These are phyloP conservation scores for Hyaloscypha variabilis DNA, from an alignment of 495 filamentous ascomycete genomes.

Conservation along the genomic window DNA sequence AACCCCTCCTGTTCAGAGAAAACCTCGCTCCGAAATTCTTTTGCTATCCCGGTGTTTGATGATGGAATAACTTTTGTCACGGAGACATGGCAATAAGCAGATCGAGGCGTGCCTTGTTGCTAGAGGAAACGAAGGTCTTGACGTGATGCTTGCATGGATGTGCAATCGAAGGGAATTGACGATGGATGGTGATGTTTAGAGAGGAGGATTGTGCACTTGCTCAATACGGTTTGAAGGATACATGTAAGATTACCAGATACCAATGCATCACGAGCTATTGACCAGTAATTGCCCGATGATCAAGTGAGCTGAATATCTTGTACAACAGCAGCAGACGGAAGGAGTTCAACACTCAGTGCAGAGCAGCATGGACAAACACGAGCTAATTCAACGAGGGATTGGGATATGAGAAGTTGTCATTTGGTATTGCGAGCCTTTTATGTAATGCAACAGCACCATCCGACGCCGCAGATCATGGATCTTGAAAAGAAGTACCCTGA, in stretches of 20 bases:
- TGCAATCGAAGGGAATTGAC: background rate
- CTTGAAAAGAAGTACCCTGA: constrained; percentile 8
- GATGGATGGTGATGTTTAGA: too few relatives aligned
- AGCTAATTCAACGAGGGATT: background rate
- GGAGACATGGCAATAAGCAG: background rate
- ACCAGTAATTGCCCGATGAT: too few relatives aligned
- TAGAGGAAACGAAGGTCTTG: background rate
- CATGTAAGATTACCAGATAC: too few relatives aligned
- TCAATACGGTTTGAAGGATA: too few relatives aligned
- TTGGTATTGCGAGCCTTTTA: background rate
- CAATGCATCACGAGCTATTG: too few relatives aligned
- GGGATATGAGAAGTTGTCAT: background rate
- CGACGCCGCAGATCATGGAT: background rate
- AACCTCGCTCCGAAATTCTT: background rate
- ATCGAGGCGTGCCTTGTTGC: background rate
- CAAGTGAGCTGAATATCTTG: too few relatives aligned
- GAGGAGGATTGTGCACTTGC: too few relatives aligned
- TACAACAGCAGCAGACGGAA: background rate
- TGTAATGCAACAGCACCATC: constrained; percentile 1
- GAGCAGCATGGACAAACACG: background rate
- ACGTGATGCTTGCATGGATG: background rate
- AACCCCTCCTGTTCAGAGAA: background rate
- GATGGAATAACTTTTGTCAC: background rate
- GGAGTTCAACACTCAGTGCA: background rate
- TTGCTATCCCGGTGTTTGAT: background rate